Conservation (phyloP, 176 grass and related monocot species). For the Dactylis glomerata region DNA sequence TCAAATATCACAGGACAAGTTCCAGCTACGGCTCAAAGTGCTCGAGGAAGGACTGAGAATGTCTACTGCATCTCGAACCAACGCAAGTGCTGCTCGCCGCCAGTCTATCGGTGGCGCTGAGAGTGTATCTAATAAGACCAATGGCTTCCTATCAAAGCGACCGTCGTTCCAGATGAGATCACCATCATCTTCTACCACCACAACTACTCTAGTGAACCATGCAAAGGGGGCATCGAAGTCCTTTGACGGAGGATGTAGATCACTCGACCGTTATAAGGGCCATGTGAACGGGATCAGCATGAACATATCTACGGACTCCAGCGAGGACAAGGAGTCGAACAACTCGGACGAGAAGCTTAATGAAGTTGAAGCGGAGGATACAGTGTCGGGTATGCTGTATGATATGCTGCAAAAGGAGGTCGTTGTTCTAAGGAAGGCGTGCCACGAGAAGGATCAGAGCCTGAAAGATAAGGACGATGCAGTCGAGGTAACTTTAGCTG, state of each 20-base stretch:
- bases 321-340: slow-evolving; percentile 51
- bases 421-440: slow-evolving; percentile 72
- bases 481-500: slow-evolving; percentile 58
- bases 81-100: slow-evolving; percentile 30
- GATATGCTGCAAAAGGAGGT: slow-evolving; percentile 97
- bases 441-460: slow-evolving; percentile 85
- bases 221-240: slow-evolving; percentile 93
- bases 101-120: slow-evolving; percentile 72
- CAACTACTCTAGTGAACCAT: slow-evolving; percentile 77
- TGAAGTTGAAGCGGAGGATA: slow-evolving; percentile 62
- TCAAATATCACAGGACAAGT: slow-evolving; percentile 71
- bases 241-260: slow-evolving; percentile 83
- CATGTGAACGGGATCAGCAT: slow-evolving; percentile 56
- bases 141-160: slow-evolving; percentile 67
- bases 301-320: slow-evolving; percentile 65
- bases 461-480: slow-evolving; percentile 96
- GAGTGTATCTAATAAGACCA: slow-evolving; percentile 68
- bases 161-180: slow-evolving; percentile 94
- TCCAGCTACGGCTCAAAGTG: slow-evolving; percentile 84
- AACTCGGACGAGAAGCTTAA: slow-evolving; percentile 68
- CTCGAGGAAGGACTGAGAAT: slow-evolving; percentile 96
- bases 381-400: slow-evolving; percentile 79
- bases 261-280: slow-evolving; percentile 50
- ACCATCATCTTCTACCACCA: slow-evolving; percentile 58
- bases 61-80: slow-evolving; percentile 59